A percentile compares a stretch with the other conserved stretches of the same genome.
phyloP scores from a whole-genome alignment of 2,329 filamentous ascomycete genomes.

The Ophiocordyceps polyrhachis-furcata region DNA sequence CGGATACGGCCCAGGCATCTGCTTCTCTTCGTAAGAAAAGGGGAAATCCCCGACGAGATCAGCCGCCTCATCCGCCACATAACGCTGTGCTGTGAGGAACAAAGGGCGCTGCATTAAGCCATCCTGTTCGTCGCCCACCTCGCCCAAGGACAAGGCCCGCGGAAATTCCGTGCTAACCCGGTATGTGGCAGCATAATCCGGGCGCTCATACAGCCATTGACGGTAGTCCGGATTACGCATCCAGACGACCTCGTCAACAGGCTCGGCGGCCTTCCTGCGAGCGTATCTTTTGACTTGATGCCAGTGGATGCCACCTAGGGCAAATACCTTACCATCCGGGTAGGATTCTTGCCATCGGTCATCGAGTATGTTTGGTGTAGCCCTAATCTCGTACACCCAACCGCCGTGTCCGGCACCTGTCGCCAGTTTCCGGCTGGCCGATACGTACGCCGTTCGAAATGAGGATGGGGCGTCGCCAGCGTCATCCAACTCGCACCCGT shows the following conservation, averaged over 20 bases:
- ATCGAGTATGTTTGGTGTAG: constrained; percentile 2
- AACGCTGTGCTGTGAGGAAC: background rate
- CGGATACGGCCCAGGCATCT: background rate
- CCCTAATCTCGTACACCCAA: constrained; percentile 3
- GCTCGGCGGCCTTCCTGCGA: background rate
- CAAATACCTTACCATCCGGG: constrained; percentile 1
- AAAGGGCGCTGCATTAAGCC: background rate
- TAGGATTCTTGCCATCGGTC: background rate
- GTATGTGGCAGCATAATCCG: background rate
- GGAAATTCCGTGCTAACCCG: background rate
- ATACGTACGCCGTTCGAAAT: constrained; percentile 1
- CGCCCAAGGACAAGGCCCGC: background rate
- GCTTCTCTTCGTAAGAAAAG: background rate
- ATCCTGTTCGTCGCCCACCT: background rate
- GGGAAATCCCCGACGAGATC: background rate
- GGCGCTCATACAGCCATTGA: background rate
- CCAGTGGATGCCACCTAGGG: constrained; percentile 2
- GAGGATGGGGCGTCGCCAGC: background rate
- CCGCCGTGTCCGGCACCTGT: background rate
- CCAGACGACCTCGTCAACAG: background rate
- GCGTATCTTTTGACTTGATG: constrained; percentile 1
- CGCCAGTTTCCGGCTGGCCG: background rate
- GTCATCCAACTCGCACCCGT: constrained; percentile 1
- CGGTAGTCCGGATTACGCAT: background rate
- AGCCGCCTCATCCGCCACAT: background rate